These are phyloP conservation scores for Tillandsia fasciculata DNA, from an alignment of 176 grass and related monocot genomes.

Conservation along the genomic window DNA sequence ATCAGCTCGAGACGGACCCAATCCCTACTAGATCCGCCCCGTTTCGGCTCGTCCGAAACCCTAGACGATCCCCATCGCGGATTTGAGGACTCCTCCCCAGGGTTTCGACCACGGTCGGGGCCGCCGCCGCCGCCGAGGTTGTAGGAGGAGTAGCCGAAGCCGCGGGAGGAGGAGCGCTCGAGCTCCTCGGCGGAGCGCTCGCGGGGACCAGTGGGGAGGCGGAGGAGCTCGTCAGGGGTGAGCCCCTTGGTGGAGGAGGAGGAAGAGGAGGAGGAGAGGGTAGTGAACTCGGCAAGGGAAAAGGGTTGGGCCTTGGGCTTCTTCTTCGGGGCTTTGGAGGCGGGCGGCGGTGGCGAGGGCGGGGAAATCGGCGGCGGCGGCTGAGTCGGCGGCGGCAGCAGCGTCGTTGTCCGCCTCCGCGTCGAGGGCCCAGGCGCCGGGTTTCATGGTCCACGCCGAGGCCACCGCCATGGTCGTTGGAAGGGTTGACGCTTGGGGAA, in stretches of 20 bases:
- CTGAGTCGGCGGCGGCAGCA: background rate
- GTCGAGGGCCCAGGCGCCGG: slow-evolving; percentile 56
- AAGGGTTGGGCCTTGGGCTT: slow-evolving; percentile 43
- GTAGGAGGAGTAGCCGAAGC: slow-evolving; percentile 25
- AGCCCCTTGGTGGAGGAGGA: slow-evolving; percentile 24
- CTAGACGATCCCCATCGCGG: slow-evolving; percentile 20
- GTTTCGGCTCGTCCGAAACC: slow-evolving; percentile 33
- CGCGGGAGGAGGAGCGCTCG: slow-evolving; percentile 26
- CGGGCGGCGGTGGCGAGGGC: slow-evolving; percentile 37
- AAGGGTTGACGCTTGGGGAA: background rate
- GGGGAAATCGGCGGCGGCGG: slow-evolving; percentile 37
- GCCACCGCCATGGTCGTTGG: slow-evolving; percentile 35
- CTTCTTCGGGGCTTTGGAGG: slow-evolving; percentile 54
- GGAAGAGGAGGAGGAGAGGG: slow-evolving; percentile 21
- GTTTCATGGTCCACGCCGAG: slow-evolving; percentile 48
- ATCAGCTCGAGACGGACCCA: slow-evolving; percentile 35
- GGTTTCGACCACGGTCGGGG: slow-evolving; percentile 4
- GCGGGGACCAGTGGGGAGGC: slow-evolving; percentile 40
- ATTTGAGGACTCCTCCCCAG: background rate
- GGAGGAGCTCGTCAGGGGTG: slow-evolving; percentile 11
- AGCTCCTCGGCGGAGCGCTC: slow-evolving; percentile 53
- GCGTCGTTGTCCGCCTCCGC: slow-evolving; percentile 54
- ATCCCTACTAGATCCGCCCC: slow-evolving; percentile 40
- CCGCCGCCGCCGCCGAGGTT: background rate
- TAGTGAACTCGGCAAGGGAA: slow-evolving; percentile 36